Evolutionary conservation across 2,329 filamentous ascomycete genomes (phyloP).

Genomic region (Penicillium palitans): DNA sequence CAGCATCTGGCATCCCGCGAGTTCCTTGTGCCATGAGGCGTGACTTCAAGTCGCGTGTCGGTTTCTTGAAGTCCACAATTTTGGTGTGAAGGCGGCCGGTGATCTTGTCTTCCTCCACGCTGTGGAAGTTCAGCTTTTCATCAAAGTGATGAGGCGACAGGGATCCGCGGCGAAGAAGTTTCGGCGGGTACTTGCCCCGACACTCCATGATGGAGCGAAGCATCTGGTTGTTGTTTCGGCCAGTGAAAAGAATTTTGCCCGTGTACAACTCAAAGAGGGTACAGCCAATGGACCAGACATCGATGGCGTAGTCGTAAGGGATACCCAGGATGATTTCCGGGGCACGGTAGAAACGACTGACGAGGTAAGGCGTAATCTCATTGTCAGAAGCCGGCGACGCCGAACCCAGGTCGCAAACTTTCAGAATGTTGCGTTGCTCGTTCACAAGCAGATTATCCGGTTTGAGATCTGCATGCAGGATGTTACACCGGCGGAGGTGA

Average conservation of each 20-base stretch:
- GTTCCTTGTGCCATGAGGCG: conserved; percentile 71
- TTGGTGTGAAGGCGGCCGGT: conserved; percentile 70
- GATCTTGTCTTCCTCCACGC: conserved; percentile 81
- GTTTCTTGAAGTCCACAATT: conserved; percentile 59
- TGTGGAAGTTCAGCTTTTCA: conserved; percentile 78
- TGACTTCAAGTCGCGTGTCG: conserved; percentile 77
- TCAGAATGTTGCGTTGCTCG: conserved; percentile 77
- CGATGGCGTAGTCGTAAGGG: conserved; percentile 88
- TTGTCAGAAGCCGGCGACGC: conserved; percentile 88
- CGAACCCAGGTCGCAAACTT: conserved; percentile 96
- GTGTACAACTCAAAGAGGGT: conserved; percentile 97
- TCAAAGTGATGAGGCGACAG: conserved; percentile 79
- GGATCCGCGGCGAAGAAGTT: conserved; percentile 80
- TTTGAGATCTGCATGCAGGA: conserved; percentile 94
- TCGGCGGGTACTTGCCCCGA: conserved; percentile 85
- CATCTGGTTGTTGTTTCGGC: conserved; percentile 98
- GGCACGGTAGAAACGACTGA: conserved; percentile 95
- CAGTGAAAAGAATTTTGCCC: conserved; percentile 94
- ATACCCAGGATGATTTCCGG: conserved; percentile 98
- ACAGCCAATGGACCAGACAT: conserved; percentile 98
- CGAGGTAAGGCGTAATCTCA: conserved; percentile 89
- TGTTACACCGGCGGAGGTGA: conserved; percentile 86
- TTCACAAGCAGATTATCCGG: conserved; percentile 96
- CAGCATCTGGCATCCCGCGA: conserved; percentile 69
- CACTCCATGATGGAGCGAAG: conserved; percentile 94